A percentile compares a stretch with the other conserved stretches of the same genome.
phyloP scores from a whole-genome alignment of 345 rosid genomes.

The Linum trigynum region DNA sequence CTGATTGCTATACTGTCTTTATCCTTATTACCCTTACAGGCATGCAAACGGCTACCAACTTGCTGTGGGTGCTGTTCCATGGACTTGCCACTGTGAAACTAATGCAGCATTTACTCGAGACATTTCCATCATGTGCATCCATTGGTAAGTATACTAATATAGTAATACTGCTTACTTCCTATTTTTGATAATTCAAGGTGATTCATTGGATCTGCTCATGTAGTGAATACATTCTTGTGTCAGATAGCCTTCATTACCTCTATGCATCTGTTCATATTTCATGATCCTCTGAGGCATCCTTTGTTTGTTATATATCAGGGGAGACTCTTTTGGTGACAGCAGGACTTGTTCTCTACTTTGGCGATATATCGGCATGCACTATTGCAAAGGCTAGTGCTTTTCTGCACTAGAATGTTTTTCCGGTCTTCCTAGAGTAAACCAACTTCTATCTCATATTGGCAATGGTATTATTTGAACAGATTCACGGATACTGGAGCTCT shows the following conservation, averaged over 20 bases:
- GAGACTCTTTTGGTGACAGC: conserved; percentile 74
- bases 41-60: conserved; percentile 38
- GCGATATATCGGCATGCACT: conserved; percentile 76
- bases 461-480: conserved; percentile 33
- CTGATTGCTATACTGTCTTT: not conserved
- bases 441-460: conserved; percentile 12
- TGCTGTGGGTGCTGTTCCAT: conserved; percentile 69
- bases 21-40: conserved; percentile 29
- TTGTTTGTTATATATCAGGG: conserved; percentile 34
- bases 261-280: not conserved
- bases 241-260: not conserved
- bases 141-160: conserved; percentile 43
- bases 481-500: conserved; percentile 32
- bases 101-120: conserved; percentile 55
- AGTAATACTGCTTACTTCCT: too few species aligned
- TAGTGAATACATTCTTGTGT: not conserved
- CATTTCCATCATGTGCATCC: conserved; percentile 78
- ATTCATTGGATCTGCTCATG: not conserved
- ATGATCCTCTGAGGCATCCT: not conserved
- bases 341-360: conserved; percentile 83
- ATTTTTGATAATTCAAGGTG: not conserved
- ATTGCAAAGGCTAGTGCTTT: conserved; percentile 49
- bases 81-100: conserved; percentile 62
- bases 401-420: conserved; percentile 5
- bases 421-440: conserved; percentile 12